Conservation (phyloP, 2,329 filamentous ascomycete genomes). For the Colletotrichum simmondsii region DNA sequence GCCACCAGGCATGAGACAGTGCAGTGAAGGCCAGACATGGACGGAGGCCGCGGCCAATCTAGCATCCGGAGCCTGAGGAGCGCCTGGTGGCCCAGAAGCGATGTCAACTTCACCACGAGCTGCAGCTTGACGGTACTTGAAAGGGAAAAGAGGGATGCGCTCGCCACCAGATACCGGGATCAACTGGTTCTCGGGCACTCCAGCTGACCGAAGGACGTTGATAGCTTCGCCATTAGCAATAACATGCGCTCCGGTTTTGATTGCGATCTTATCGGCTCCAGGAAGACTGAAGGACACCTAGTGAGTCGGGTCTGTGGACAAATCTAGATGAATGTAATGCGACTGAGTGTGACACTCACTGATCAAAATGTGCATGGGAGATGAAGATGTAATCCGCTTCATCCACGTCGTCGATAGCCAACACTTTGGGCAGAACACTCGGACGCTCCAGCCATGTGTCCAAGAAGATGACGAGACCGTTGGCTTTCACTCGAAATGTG, state of each 20-base stretch:
- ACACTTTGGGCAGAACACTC: neutral
- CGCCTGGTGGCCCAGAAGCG: neutral
- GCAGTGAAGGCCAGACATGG: constrained; percentile 39
- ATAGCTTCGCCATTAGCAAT: constrained; percentile 40
- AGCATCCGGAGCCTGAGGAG: constrained; percentile 1
- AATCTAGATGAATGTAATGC: neutral
- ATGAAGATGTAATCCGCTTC: constrained; percentile 41
- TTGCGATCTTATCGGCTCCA: constrained; percentile 39
- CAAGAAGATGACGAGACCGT: constrained; percentile 7
- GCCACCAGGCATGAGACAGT: constrained; percentile 38
- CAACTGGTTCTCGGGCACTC: constrained; percentile 39
- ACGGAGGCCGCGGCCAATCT: constrained; percentile 33
- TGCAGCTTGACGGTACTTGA: neutral
- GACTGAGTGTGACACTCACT: constrained; percentile 21
- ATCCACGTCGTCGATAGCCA: constrained; percentile 36
- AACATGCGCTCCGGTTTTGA: constrained; percentile 37
- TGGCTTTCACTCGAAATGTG: constrained; percentile 1
- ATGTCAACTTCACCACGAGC: neutral
- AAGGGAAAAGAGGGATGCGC: constrained; percentile 39
- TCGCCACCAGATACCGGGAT: constrained; percentile 38
- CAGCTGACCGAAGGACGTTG: constrained; percentile 36
- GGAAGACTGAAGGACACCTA: constrained; percentile 31
- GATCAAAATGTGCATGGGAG: constrained; percentile 40
- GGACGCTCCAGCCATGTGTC: constrained; percentile 11
- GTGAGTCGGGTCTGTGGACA: neutral